Evolutionary conservation across 176 grass and related monocot species (phyloP).

Genomic region (Luzula sylvatica): DNA sequence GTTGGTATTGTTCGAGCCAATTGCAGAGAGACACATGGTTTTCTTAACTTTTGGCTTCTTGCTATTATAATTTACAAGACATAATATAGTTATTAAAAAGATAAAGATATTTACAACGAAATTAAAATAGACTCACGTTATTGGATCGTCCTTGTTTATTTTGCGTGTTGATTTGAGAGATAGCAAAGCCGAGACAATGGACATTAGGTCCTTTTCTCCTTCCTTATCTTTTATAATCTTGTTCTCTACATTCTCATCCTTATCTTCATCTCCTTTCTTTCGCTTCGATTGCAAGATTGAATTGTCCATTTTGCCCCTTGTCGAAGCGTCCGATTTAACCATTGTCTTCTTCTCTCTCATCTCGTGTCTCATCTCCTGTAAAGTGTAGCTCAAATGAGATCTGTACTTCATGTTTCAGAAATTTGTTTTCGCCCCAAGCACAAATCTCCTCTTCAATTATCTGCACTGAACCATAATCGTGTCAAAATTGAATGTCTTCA

Average conservation of each 20-base stretch:
- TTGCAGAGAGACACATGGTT: slow-evolving; percentile 15
- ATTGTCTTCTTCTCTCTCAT: not conserved
- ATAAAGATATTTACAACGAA: not conserved
- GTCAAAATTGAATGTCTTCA: no score
- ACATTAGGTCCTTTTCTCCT: slow-evolving; percentile 12
- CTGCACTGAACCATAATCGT: no score
- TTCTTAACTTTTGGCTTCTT: slow-evolving; percentile 17
- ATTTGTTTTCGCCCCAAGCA: no score
- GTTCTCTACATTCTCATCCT: not conserved
- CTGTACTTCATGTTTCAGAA: no score
- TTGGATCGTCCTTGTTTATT: not conserved
- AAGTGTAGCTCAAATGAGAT: no score
- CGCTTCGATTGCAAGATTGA: not conserved
- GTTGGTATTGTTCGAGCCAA: slow-evolving; percentile 7
- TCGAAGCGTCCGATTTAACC: slow-evolving; percentile 1
- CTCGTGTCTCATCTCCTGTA: no score
- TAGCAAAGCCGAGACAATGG: slow-evolving; percentile 17
- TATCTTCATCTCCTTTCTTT: not conserved
- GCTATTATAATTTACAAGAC: not conserved
- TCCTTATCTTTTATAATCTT: not conserved
- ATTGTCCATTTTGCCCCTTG: slow-evolving; percentile 10
- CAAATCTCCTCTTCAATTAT: no score
- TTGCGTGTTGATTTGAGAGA: slow-evolving; percentile 8
- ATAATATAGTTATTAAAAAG: not conserved
- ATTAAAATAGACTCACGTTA: not conserved